Conservation (phyloP, 352 stramenopile genomes). For the Globisporangium yorkense region DNA sequence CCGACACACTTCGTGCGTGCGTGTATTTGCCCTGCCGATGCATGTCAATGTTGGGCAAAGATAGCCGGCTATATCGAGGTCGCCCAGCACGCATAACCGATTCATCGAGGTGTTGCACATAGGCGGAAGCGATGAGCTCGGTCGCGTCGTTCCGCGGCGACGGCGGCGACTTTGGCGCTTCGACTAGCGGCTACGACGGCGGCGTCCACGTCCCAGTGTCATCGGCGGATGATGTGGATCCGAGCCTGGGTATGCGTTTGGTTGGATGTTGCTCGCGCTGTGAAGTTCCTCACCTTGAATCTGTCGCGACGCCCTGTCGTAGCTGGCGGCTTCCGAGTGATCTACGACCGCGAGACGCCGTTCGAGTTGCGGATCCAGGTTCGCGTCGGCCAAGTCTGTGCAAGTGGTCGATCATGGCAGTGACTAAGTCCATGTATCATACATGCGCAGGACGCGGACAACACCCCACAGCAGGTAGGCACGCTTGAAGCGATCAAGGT, state of each 20-base stretch:
- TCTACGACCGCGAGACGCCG: conserved; percentile 90
- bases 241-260: conserved; percentile 52
- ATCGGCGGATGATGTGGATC: conserved; percentile 63
- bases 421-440: no score
- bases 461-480: conserved; percentile 84
- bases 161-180: conserved; percentile 18
- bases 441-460: conserved; percentile 52
- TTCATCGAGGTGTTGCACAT: no score
- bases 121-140: conserved; percentile 25
- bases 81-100: no score
- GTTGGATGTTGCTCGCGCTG: neutral
- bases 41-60: no score
- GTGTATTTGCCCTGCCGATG: no score
- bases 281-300: neutral
- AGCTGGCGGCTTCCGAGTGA: conserved; percentile 82
- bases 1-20: neutral
- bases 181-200: conserved; percentile 9
- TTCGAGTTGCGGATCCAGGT: conserved; percentile 90
- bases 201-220: conserved; percentile 38
- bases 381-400: neutral
- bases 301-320: neutral
- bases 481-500: conserved; percentile 94
- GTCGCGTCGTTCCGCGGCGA: conserved; percentile 30
- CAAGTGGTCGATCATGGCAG: no score
- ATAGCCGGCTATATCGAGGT: no score